phyloP scores from a whole-genome alignment of 73 alveolate species.

The Uronychia setigera region DNA sequence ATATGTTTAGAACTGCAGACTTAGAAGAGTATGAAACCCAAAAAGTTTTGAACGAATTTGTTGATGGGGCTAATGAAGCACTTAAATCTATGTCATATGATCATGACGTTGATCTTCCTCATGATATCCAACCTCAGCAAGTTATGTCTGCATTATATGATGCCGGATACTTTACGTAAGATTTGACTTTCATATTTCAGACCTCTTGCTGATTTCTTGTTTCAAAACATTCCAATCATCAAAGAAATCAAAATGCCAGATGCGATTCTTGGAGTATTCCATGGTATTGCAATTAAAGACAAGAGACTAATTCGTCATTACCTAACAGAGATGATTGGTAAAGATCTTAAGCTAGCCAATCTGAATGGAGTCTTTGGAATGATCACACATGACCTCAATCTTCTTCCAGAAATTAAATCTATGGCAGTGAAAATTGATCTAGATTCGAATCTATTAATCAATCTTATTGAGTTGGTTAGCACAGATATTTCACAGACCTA shows the following conservation, averaged over 20 bases:
- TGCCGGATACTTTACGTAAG: not conserved
- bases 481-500: not conserved
- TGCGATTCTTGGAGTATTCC: constrained; percentile 22
- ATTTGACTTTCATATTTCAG: not conserved
- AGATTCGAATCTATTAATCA: not conserved
- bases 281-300: constrained; percentile 17
- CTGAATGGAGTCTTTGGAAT: constrained; percentile 26
- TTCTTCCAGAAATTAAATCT: constrained; percentile 11
- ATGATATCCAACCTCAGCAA: not conserved
- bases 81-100: not conserved
- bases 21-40: not conserved
- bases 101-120: not conserved
- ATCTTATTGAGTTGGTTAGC: not conserved
- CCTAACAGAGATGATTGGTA: constrained; percentile 3
- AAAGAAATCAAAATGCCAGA: constrained; percentile 14
- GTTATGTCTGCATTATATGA: not conserved
- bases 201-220: not conserved
- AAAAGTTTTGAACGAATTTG: not conserved
- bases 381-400: constrained; percentile 5
- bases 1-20: not conserved
- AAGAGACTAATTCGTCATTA: not conserved
- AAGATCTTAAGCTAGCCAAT: not conserved
- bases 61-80: not conserved
- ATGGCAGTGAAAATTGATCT: constrained; percentile 11
- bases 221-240: not conserved